Base-by-base conservation (phyloP, 768 basidiomycete species). In the Mycena metata region DNA sequence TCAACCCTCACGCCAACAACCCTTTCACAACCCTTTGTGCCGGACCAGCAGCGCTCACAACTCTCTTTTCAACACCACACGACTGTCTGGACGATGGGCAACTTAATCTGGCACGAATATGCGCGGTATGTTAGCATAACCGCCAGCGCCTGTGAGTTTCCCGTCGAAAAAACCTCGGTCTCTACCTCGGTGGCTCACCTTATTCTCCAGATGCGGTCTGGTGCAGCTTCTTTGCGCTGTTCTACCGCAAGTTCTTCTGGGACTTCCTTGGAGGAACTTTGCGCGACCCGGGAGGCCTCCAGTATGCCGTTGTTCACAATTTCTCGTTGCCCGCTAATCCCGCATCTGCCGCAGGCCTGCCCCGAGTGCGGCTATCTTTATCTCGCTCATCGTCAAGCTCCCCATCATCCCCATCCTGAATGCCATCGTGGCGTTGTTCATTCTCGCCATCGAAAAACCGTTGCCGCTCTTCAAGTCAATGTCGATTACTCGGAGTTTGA, bases 201-300 rank as follows among this genome's bases (percentile, higher is more conserved):
- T n/a, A n/a, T 51, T 41, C 43, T 6, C 56, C 69, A 95, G 94
- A 94, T 77, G 87, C 90, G 64, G 82, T 95, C 13, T 95, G 93
- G 94, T 90, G 92, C 16, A 83, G 87, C 36, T 90, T 93, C 80
- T 96, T 88, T 81, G 96, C 90, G 19, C 78, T 96, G 16, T 82
- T 91, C 73, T 96, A 89, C 82, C 93, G 95, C 79, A 97, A 97
- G 82, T 97, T 95, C 87, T 96, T 97, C 82, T 97, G 94, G 93
- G 96, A 97, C 82, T 95, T 97, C 76, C 82, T 95, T n/a, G 90
- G 89, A 66, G 95, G 93, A 52, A 90, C 85, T 64, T 76, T 94
- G 64, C 91, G 92, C 69, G 85, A 88, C 76, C 93, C 93, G 33
- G 93, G 93, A 81, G 93, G 93, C 60, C 64, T 93, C 26, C 92